Percentiles rank a stretch among this genome's conserved stretches.
phyloP scores from a whole-genome alignment of 176 grass and related monocot genomes.

The bread wheat (Triticum aestivum) region IWGSC_CS_RefSeq_v2.1 NC_057805.1:381070909-381071408 shows the following conservation, averaged over 20 bases:
- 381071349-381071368: neutral
- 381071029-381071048: neutral
- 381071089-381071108: neutral
- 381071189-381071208: neutral
- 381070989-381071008: neutral
- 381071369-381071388: neutral
- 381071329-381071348: neutral
- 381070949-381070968: neutral
- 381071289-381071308: slow-evolving; percentile 6
- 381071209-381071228: neutral
- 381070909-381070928: slow-evolving; percentile 13
- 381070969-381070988: neutral
- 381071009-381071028: neutral
- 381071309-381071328: neutral
- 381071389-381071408: neutral
- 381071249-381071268: neutral
- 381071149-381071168: neutral
- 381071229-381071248: slow-evolving; percentile 1
- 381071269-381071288: neutral
- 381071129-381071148: neutral
- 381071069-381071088: neutral
- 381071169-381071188: neutral
- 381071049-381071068: neutral
- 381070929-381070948: neutral
- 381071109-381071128: neutral